Percentiles rank a stretch among this genome's conserved stretches.
phyloP scores from a whole-genome alignment of 148 eudicot species.

The Selenicereus undatus region DNA sequence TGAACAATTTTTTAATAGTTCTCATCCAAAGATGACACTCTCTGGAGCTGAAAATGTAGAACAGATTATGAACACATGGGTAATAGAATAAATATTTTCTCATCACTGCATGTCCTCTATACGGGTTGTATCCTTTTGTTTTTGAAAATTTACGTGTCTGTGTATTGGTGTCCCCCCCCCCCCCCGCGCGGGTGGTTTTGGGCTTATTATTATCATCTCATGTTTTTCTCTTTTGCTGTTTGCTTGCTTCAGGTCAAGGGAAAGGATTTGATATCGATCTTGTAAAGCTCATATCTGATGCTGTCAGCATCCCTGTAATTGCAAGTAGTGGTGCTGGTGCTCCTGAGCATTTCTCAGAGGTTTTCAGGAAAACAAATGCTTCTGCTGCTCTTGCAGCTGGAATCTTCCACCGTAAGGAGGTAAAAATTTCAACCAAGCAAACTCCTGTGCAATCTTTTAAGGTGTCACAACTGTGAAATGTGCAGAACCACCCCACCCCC shows the following conservation, averaged over 20 bases:
- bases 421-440: constrained; percentile 16
- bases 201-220: not conserved
- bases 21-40: too few relatives aligned
- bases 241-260: constrained; percentile 69
- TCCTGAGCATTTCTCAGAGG: constrained; percentile 82
- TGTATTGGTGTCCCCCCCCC: too few relatives aligned
- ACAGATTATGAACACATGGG: too few relatives aligned
- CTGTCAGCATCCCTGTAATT: constrained; percentile 87
- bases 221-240: not conserved
- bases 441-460: not conserved
- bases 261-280: constrained; percentile 89
- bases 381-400: constrained; percentile 99
- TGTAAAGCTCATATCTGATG: constrained; percentile 72
- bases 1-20: too few relatives aligned
- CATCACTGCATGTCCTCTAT: too few relatives aligned
- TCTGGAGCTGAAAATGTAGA: too few relatives aligned
- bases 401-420: constrained; percentile 93
- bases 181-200: too few relatives aligned
- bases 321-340: constrained; percentile 98
- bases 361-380: constrained; percentile 81
- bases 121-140: too few relatives aligned
- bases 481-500: too few relatives aligned
- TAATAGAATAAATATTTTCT: too few relatives aligned
- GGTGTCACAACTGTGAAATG: not conserved
- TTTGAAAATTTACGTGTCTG: too few relatives aligned